Evolutionary conservation across 352 stramenopile species (phyloP), one percentile per base, ranked within the genome.

Genomic region (Pythium aquatile): DNA sequence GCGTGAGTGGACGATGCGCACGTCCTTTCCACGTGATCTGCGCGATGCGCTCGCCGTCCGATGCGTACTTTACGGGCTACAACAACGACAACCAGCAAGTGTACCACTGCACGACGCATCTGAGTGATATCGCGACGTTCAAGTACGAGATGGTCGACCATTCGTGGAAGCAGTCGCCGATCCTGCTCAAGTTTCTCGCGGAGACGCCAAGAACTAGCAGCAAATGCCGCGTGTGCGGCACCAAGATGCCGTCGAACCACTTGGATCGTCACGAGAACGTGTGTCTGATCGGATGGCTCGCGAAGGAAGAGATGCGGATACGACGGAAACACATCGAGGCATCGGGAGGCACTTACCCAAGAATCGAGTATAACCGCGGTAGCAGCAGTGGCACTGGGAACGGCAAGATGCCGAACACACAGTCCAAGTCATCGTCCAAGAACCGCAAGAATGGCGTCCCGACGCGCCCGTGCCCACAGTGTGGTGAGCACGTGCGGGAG

Each of bases 21-120:
- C 80, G 79, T 54, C 65, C 88, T 16, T 97, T 95, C 70, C 90
- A 96, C 61, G 80, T 92, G 6, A 63, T 90, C 6, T 97, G 90
- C 58, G 87, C 85, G 2, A 80, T 94, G 64, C 83, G 86, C 5
- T 69, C 82, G 29, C 85, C 81, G 0, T 93, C 85, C 7, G 78
- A 52, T 35, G 54, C 86, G 30, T 67, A 94, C 61, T 96, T 90
- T 61, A 96, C 84, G n/a, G 87, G 87, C 28, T 91, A 92, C 68
- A 93, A 92, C 56, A 60, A 61, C 48, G 72, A 83, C 20, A 91
- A 86, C 52, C 85, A 93, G 49, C 83, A 91, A 62, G 75, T 91
- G 14, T 96, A 93, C 55, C 84, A 94, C 62, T 96, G 87, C 78
- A 89, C 89, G 46, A 69, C 74, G 51, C 85, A 96, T 54, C 62